phyloP scores from a whole-genome alignment of 2,329 filamentous ascomycete species.

The Trichoderma lentiforme region DNA sequence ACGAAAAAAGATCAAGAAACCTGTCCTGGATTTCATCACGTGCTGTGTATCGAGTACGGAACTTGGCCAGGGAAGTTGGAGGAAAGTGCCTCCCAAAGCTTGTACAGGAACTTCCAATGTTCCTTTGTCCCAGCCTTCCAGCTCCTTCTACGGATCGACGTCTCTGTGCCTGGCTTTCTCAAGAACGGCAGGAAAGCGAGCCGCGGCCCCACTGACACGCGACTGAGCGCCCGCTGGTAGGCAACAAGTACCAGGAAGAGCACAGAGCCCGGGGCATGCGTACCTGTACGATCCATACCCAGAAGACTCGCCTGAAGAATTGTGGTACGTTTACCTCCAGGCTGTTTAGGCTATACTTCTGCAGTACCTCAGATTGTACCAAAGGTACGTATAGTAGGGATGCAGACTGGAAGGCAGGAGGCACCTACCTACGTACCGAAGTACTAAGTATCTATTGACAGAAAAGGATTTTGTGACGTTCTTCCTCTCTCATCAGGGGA shows the following conservation, averaged over 20 bases:
- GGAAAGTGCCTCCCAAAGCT: background rate
- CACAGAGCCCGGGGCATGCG: background rate
- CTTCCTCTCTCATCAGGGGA: background rate
- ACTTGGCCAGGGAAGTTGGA: background rate
- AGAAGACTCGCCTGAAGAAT: background rate
- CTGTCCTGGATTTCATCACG: background rate
- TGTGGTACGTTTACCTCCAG: background rate
- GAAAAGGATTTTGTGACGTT: background rate
- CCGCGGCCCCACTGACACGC: conserved; percentile 9
- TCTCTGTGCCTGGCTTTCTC: background rate
- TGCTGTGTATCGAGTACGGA: background rate
- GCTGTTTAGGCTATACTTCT: background rate
- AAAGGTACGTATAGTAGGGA: background rate
- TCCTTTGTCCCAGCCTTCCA: background rate
- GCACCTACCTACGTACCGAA: background rate
- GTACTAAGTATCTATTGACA: background rate
- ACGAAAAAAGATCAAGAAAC: background rate
- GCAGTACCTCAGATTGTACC: background rate
- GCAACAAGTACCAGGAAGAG: background rate
- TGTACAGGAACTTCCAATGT: background rate
- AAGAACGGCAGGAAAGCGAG: background rate
- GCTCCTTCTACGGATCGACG: background rate
- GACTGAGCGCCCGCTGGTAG: conserved; percentile 9
- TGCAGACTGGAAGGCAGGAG: background rate
- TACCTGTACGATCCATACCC: background rate